Base-by-base conservation (phyloP, 2,329 filamentous ascomycete genomes). In the Nemania sp. region DNA sequence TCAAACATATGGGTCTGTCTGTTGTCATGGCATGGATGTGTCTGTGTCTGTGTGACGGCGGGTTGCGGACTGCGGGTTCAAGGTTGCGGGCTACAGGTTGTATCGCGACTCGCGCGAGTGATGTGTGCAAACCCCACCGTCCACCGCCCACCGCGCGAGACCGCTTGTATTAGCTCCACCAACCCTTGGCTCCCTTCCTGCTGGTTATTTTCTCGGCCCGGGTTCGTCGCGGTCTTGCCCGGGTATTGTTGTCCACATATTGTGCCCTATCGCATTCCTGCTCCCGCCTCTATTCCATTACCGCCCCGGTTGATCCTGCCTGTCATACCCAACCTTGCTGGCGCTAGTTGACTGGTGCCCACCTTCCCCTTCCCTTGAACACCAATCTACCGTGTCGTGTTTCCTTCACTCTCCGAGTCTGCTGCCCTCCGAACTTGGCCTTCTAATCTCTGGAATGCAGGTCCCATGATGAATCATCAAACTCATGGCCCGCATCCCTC, bases 401-500 rank as follows among this genome's bases (percentile, higher is more conserved):
- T 20, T 41, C 17, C 41, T 26, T 33, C 17, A 19, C 14, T 30
- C 39, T 48, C 42, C 22, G 19, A 24, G 47, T 33, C 9, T 42
- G 46, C 48, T 33, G 14, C 30, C 15, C 28, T n/a, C 19, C 23
- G 14, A 49, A 20, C 23, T 44, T 17, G 28, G n/a, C 28, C 28
- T 24, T 61, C 61, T 63, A 48, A 64, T 45, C n/a, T 49, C 46
- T 49, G 44, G 57, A 43, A 52, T 49, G 48, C 63, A 81, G 80
- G 80, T 24, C 79, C 79, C 55, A 82, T 82, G 76, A 81, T 82
- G 77, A 77, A n/a, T n/a, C n/a, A n/a, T n/a, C n/a, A n/a, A n/a
- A n/a, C 78, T 48, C 72, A 77, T 41, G 77, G 76, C 39, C 76
- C 78, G 55, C 80, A 81, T 62, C 77, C 75, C 46, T 73, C 75